Evolutionary conservation across 352 stramenopile species (phyloP).

Genomic region (Phytopythium delawarense): DNA sequence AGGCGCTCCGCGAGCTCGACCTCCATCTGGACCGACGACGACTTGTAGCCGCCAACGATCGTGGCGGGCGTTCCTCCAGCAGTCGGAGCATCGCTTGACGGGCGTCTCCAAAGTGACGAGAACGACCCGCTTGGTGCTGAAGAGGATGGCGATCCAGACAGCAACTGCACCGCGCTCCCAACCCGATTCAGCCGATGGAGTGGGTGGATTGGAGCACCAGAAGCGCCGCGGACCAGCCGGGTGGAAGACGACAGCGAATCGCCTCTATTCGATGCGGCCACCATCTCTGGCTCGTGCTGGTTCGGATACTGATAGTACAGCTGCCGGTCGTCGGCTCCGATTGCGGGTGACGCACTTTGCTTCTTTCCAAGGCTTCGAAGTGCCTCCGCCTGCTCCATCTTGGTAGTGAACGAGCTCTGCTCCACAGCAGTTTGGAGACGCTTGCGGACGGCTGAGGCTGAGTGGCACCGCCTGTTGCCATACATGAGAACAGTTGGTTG

Average conservation of each 20-base stretch:
- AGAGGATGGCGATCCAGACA: background rate
- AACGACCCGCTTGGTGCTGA: background rate
- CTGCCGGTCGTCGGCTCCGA: background rate
- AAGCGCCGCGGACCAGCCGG: background rate
- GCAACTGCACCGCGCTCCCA: background rate
- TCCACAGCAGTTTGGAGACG: constrained; percentile 60
- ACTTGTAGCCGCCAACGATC: constrained; percentile 39
- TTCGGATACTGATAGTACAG: background rate
- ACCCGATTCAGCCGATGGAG: background rate
- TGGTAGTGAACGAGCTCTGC: constrained; percentile 31
- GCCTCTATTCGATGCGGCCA: background rate
- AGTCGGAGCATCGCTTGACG: constrained; percentile 8
- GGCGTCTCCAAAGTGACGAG: background rate
- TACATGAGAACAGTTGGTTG: background rate
- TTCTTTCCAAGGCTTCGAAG: constrained; percentile 23
- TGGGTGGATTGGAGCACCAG: background rate
- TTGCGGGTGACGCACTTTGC: background rate
- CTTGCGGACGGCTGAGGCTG: constrained; percentile 58
- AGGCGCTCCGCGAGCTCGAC: constrained; percentile 58
- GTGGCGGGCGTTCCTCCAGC: background rate
- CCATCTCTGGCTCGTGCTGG: background rate
- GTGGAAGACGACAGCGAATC: background rate
- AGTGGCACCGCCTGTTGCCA: constrained; percentile 52
- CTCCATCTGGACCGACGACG: constrained; percentile 47
- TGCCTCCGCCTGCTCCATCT: constrained; percentile 30